Conservation (phyloP, 805 yeast species). For the Candida morakotiae region DNA sequence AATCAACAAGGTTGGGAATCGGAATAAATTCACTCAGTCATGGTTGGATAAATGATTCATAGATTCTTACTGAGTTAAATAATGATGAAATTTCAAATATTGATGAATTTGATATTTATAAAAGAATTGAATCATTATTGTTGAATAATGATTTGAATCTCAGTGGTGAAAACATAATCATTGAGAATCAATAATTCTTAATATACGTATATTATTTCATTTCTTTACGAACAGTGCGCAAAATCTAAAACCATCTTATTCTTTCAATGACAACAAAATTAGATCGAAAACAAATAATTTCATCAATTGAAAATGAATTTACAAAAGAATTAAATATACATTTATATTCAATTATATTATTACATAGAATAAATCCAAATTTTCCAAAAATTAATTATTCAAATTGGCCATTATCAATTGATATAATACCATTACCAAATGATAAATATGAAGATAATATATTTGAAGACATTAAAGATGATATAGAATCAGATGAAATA, state of each 20-base stretch:
- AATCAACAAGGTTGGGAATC: constrained; percentile 29
- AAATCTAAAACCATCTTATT: no score
- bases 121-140: constrained; percentile 29
- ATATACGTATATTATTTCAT: no score
- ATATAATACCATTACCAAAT: constrained; percentile 35
- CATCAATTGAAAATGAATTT: constrained; percentile 43
- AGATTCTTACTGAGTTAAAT: constrained; percentile 17
- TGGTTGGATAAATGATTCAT: constrained; percentile 35
- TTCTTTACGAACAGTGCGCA: no score
- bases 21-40: constrained; percentile 38
- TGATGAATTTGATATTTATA: constrained; percentile 34
- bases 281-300: constrained; percentile 21
- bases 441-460: constrained; percentile 18
- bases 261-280: constrained; percentile 8
- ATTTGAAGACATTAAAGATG: constrained; percentile 5
- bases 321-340: constrained; percentile 60
- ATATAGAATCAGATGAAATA: constrained; percentile 10
- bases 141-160: constrained; percentile 30
- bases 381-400: constrained; percentile 45
- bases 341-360: constrained; percentile 53
- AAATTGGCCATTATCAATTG: constrained; percentile 52
- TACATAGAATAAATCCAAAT: constrained; percentile 31
- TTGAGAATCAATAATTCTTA: constrained; percentile 31
- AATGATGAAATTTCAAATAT: constrained; percentile 15
- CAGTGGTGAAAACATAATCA: constrained; percentile 30